Evolutionary conservation across 768 basidiomycete species (phyloP).

Genomic region (Lactifluus subvellereus): DNA sequence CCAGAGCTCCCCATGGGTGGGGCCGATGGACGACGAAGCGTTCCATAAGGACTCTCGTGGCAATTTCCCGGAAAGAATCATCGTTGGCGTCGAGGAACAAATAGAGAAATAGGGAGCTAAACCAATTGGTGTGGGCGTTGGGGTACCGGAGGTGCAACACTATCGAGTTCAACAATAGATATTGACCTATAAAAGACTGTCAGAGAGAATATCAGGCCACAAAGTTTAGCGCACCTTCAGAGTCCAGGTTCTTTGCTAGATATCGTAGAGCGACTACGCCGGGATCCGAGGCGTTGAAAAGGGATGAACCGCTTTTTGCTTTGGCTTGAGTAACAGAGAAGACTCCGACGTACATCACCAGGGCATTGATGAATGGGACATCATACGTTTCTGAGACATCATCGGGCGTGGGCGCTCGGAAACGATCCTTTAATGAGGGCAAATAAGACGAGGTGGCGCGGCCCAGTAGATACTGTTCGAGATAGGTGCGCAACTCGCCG

Average conservation of each 20-base stretch:
- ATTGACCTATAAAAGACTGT: constrained; percentile 61
- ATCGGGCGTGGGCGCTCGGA: constrained; percentile 46
- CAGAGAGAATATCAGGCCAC: background rate
- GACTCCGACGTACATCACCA: constrained; percentile 95
- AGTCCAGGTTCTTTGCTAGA: constrained; percentile 76
- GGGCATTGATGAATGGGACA: constrained; percentile 82
- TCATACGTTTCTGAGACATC: constrained; percentile 69
- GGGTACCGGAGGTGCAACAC: constrained; percentile 95
- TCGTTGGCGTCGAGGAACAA: constrained; percentile 77
- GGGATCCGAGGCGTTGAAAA: constrained; percentile 77
- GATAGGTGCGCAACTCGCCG: constrained; percentile 67
- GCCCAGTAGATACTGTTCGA: constrained; percentile 83
- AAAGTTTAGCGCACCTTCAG: constrained; percentile 63
- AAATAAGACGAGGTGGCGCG: constrained; percentile 68
- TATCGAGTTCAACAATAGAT: constrained; percentile 88
- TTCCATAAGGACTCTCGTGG: constrained; percentile 87
- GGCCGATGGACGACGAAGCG: constrained; percentile 91
- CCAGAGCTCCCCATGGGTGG: constrained; percentile 92
- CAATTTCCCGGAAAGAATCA: constrained; percentile 72
- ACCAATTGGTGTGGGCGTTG: constrained; percentile 98
- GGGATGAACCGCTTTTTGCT: constrained; percentile 71
- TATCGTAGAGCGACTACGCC: constrained; percentile 82
- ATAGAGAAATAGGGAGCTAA: constrained; percentile 83
- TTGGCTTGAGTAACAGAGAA: constrained; percentile 88
- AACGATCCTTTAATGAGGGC: constrained; percentile 70